These are phyloP conservation scores for Calonectria naviculata DNA, from an alignment of 2,329 filamentous ascomycete genomes.

Conservation along the genomic window DNA sequence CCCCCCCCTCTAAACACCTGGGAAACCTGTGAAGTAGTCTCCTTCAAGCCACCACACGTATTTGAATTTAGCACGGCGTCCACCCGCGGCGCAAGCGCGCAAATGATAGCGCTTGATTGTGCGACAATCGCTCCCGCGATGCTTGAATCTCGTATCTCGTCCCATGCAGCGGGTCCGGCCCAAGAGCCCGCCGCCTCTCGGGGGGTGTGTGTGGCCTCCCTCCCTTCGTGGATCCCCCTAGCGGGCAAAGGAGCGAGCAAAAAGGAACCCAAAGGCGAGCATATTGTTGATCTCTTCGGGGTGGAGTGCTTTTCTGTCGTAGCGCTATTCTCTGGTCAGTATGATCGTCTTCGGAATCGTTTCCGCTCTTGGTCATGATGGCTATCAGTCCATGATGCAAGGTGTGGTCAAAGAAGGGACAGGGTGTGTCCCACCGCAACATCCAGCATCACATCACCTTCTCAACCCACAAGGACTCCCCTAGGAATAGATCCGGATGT, in stretches of 20 bases:
- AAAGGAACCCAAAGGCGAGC: neutral
- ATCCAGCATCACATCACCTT: neutral
- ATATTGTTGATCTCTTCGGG: neutral
- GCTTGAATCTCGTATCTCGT: neutral
- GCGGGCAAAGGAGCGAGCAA: neutral
- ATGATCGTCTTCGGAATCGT: slow-evolving; percentile 4
- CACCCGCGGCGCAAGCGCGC: neutral
- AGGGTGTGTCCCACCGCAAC: neutral
- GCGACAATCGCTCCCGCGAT: neutral
- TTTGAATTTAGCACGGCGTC: neutral
- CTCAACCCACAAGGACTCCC: neutral
- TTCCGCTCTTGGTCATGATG: neutral
- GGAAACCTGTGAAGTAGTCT: neutral
- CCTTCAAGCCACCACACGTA: neutral
- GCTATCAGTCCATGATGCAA: neutral
- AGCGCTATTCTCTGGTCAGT: neutral
- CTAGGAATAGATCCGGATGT: neutral
- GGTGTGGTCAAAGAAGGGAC: neutral
- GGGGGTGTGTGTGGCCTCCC: neutral
- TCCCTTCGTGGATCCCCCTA: neutral
- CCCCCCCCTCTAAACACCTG: neutral
- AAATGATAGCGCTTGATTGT: neutral
- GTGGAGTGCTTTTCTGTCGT: neutral
- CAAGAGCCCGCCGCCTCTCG: neutral
- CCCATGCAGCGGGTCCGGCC: neutral